Percentiles rank a stretch among this genome's conserved stretches.
Conservation (phyloP, 202 grass and related monocot genomes). For the Eragrostis tef region DNA sequence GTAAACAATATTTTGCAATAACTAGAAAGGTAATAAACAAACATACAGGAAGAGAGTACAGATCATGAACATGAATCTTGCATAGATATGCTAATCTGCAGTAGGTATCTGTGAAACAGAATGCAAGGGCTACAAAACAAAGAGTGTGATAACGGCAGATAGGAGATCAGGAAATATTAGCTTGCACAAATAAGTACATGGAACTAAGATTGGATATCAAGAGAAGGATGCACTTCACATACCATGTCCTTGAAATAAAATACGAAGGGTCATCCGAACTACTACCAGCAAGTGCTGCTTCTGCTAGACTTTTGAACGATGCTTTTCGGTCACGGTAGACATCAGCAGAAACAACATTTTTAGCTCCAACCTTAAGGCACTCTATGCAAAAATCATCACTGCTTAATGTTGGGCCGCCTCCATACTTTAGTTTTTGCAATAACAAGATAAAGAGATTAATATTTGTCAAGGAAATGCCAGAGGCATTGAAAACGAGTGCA, state of each 20-base stretch:
- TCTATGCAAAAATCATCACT: slow-evolving; percentile 69
- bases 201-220: slow-evolving; percentile 30
- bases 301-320: slow-evolving; percentile 87
- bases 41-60: slow-evolving; percentile 17
- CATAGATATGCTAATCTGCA: slow-evolving; percentile 25
- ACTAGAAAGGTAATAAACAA: slow-evolving; percentile 29
- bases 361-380: slow-evolving; percentile 79
- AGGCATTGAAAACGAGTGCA: slow-evolving; percentile 28
- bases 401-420: slow-evolving; percentile 80
- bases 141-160: slow-evolving; percentile 27
- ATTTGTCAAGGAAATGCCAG: slow-evolving; percentile 43
- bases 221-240: slow-evolving; percentile 42
- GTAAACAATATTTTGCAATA: slow-evolving; percentile 24
- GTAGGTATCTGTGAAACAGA: slow-evolving; percentile 9
- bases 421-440: slow-evolving; percentile 66
- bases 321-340: slow-evolving; percentile 89
- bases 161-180: slow-evolving; percentile 3
- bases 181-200: slow-evolving; percentile 11
- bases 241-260: slow-evolving; percentile 87
- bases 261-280: slow-evolving; percentile 62
- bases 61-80: slow-evolving; percentile 16
- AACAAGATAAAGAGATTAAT: slow-evolving; percentile 41
- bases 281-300: slow-evolving; percentile 79
- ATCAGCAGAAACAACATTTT: slow-evolving; percentile 83
- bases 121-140: slow-evolving; percentile 3